These are phyloP conservation scores for Sugiyamaella xylanicola DNA, from an alignment of 1,139 yeast species.

Conservation along the genomic window DNA sequence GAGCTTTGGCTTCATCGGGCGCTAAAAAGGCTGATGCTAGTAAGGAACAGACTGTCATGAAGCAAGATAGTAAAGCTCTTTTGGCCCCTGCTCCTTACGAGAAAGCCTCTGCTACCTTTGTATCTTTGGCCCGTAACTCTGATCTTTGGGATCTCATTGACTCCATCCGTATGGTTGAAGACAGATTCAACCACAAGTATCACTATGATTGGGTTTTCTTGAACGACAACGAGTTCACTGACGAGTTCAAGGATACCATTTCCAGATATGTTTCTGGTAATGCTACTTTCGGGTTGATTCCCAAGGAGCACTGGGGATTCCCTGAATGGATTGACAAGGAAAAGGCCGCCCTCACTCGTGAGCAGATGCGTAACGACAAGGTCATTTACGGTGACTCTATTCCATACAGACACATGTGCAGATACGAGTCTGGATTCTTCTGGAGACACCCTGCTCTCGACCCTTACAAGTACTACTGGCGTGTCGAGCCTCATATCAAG, in stretches of 20 bases:
- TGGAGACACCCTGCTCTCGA: slow-evolving; percentile 73
- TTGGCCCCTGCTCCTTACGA: slow-evolving; percentile 19
- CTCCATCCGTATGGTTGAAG: slow-evolving; percentile 67
- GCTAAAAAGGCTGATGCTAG: slow-evolving; percentile 1
- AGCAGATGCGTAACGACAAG: slow-evolving; percentile 49
- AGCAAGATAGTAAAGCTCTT: neutral
- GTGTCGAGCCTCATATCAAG: slow-evolving; percentile 91
- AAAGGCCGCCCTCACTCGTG: slow-evolving; percentile 59
- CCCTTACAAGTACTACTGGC: slow-evolving; percentile 88
- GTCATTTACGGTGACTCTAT: slow-evolving; percentile 69
- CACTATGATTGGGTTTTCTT: slow-evolving; percentile 80
- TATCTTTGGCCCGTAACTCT: slow-evolving; percentile 69
- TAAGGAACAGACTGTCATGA: slow-evolving; percentile 2
- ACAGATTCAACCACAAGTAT: slow-evolving; percentile 64
- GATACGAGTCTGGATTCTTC: slow-evolving; percentile 91
- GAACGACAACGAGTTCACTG: slow-evolving; percentile 63
- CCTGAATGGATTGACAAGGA: slow-evolving; percentile 68
- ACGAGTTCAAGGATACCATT: slow-evolving; percentile 52
- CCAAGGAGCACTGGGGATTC: slow-evolving; percentile 73
- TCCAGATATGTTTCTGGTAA: slow-evolving; percentile 58
- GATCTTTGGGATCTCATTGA: slow-evolving; percentile 62
- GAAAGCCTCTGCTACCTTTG: slow-evolving; percentile 63
- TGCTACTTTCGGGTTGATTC: slow-evolving; percentile 65
- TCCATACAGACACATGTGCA: slow-evolving; percentile 85
- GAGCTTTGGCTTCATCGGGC: slow-evolving; percentile 8